Conservation (phyloP, 2,329 filamentous ascomycete genomes). For the Colletotrichum abscissum region DNA sequence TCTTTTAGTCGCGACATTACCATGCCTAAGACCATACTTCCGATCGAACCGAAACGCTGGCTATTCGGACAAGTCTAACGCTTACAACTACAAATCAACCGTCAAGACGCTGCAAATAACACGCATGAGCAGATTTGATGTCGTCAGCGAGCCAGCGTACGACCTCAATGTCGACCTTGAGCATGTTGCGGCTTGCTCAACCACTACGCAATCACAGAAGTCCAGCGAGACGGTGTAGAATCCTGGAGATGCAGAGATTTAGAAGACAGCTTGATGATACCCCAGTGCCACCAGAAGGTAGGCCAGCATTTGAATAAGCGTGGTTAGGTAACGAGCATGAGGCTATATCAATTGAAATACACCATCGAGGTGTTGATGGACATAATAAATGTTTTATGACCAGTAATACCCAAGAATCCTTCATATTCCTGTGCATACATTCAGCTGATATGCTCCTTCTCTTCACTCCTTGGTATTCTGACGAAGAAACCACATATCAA, state of each 20-base stretch:
- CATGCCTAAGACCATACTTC: constrained; percentile 28
- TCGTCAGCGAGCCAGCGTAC: neutral
- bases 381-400: too few relatives aligned
- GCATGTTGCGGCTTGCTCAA: neutral
- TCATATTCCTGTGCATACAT: too few relatives aligned
- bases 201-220: constrained; percentile 4
- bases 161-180: constrained; percentile 5
- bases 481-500: neutral
- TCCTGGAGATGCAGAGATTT: neutral
- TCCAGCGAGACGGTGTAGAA: neutral
- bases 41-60: constrained; percentile 16
- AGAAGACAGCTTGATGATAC: neutral
- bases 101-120: constrained; percentile 9
- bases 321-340: neutral
- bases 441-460: neutral
- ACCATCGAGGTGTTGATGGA: too few relatives aligned
- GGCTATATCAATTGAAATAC: too few relatives aligned
- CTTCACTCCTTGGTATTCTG: neutral
- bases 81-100: constrained; percentile 27
- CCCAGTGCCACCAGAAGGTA: neutral
- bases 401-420: too few relatives aligned
- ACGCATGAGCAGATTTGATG: constrained; percentile 12
- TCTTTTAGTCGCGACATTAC: constrained; percentile 24
- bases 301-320: neutral
- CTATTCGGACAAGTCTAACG: constrained; percentile 22